phyloP scores from a whole-genome alignment of 768 basidiomycete genomes.

The Podaxis mareebaensis region DNA sequence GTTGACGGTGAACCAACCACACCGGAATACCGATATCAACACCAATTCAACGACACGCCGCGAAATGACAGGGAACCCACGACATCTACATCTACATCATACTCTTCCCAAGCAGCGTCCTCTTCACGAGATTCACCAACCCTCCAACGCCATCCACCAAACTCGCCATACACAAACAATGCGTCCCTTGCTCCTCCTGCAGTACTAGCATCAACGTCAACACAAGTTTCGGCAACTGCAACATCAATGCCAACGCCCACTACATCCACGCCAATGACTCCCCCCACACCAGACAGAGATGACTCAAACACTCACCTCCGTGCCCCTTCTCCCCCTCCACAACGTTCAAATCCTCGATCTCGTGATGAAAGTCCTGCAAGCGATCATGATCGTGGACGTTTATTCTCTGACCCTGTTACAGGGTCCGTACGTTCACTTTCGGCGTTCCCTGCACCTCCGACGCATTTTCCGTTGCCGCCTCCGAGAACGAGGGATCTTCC shows the following conservation, averaged over 20 bases:
- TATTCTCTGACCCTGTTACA: constrained; percentile 40
- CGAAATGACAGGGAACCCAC: background rate
- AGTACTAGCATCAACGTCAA: background rate
- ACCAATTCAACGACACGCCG: background rate
- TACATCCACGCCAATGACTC: background rate
- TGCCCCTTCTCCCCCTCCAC: background rate
- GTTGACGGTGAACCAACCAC: background rate
- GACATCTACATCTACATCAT: background rate
- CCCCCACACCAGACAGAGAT: constrained; percentile 5
- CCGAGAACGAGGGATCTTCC: constrained; percentile 22
- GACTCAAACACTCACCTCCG: background rate
- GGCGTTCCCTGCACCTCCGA: constrained; percentile 73
- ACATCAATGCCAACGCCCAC: background rate
- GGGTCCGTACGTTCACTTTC: constrained; percentile 69
- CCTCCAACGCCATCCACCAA: constrained; percentile 2
- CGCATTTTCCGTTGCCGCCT: constrained; percentile 68
- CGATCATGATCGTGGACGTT: constrained; percentile 25
- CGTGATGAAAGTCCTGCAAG: constrained; percentile 9
- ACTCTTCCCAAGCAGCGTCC: constrained; percentile 1
- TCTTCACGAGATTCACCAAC: constrained; percentile 7
- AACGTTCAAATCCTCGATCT: background rate
- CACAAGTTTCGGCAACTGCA: background rate
- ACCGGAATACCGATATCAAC: background rate
- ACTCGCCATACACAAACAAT: background rate
- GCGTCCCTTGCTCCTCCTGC: background rate